phyloP scores from a whole-genome alignment of 2,329 filamentous ascomycete species.

The Cercospora brassicicola region DNA sequence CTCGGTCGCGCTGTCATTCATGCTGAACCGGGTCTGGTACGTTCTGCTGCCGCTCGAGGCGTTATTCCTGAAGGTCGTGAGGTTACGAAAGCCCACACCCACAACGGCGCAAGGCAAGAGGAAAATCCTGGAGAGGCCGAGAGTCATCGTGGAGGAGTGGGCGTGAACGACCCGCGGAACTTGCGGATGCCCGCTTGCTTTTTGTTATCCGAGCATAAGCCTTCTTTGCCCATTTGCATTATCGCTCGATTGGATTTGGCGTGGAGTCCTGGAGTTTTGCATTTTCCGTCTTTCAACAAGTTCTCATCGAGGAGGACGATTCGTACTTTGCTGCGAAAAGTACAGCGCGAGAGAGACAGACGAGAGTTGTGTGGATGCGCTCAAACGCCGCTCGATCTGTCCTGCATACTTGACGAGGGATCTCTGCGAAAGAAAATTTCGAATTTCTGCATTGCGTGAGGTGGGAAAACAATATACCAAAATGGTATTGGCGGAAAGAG shows the following conservation, averaged over 20 bases:
- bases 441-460: neutral
- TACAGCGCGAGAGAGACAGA: neutral
- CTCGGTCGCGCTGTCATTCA: constrained; percentile 51
- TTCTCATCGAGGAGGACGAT: neutral
- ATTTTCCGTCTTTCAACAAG: neutral
- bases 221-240: neutral
- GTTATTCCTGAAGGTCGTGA: constrained; percentile 49
- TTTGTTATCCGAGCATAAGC: neutral
- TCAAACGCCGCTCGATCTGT: neutral
- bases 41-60: constrained; percentile 55
- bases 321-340: neutral
- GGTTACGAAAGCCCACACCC: constrained; percentile 56
- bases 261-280: neutral
- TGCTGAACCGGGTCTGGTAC: constrained; percentile 53
- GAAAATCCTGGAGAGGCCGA: constrained; percentile 5
- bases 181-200: neutral
- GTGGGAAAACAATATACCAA: neutral
- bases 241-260: neutral
- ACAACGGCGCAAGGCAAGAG: constrained; percentile 42
- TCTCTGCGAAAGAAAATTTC: neutral
- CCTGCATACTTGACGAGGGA: neutral
- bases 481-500: neutral
- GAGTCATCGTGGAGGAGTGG: constrained; percentile 24
- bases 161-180: neutral
- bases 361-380: neutral